Evolutionary conservation across 2,329 filamentous ascomycete species (phyloP), one percentile per base, ranked within the genome.

Genomic region (Neoascochyta sp.): DNA sequence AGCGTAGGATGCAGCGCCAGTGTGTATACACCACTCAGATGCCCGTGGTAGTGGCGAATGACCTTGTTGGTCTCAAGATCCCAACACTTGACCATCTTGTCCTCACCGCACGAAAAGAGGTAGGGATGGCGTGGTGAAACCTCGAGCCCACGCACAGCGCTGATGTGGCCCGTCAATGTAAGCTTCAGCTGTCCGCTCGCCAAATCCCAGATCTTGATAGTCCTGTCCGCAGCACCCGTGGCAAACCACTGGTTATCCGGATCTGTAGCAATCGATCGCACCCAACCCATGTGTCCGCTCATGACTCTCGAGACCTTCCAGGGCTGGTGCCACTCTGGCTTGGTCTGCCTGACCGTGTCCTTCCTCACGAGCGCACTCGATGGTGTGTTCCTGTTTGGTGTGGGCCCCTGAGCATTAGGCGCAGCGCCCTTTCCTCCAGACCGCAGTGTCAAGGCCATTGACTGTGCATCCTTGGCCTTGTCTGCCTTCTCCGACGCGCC

Each of bases 51-150:
- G 65, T 95, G 88, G 24, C 51, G 50, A 5, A 57, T 57, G 16
- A 98, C 92, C 65, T 95, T 95, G 70, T 98, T 98, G n/a, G 90
- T 95, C 65, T 98, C 92, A 45, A 98, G 69, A 68, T 98, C 92
- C 92, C 92, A 98, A 68, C 92, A 98, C 67, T 98, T 98, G 41
- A 98, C 92, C 89, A 95, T 95, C 71, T 98, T 98, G 63, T 98
- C 92, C 65, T 98, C 92, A 36, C 87, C 93, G 56, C 92, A 98
- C 8, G 88, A 95, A 65, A 98, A 98, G 7, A 98, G 75, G 58
- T 98, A 98, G 0, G 92, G 93, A 66, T 98, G 92, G 25, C 92
- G 74, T 10, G 89, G 86, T 12, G 87, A 95, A 6, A 98, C 86
- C 0, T 90, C 92, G 26, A 98, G 74, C 2, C 92, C 92, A 18